Conservation (phyloP, 768 basidiomycete species). For the Suillus variegatus region DNA sequence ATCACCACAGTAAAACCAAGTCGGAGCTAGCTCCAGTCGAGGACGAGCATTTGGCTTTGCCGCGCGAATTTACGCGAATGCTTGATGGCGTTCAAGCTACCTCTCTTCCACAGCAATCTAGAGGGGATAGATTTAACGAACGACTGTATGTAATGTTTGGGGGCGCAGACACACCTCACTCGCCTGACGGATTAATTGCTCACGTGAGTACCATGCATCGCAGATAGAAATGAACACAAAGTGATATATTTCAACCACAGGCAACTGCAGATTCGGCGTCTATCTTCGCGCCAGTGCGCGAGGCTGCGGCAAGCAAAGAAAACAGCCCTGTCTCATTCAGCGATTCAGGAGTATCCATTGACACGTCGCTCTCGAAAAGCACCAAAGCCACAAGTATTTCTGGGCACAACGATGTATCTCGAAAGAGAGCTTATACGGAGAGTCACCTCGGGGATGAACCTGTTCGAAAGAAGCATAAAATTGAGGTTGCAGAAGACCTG, state of each 20-base stretch:
- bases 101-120: background rate
- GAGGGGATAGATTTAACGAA: constrained; percentile 1
- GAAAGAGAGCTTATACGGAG: background rate
- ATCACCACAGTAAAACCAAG: background rate
- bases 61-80: background rate
- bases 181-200: background rate
- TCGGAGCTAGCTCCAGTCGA: background rate
- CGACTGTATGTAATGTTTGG: background rate
- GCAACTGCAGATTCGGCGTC: background rate
- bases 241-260: background rate
- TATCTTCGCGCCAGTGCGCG: background rate
- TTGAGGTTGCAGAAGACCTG: constrained; percentile 10
- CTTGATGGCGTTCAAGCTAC: background rate
- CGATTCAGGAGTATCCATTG: background rate
- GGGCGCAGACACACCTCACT: background rate
- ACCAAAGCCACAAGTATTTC: background rate
- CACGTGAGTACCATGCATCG: background rate
- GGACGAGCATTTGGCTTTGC: background rate
- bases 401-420: background rate
- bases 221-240: background rate
- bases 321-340: background rate
- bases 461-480: background rate
- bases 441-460: background rate
- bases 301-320: background rate
- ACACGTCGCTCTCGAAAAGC: background rate